A percentile compares a stretch with the other conserved stretches of the same genome.
These are phyloP conservation scores for Cercospora sojina DNA, from an alignment of 2,329 filamentous ascomycete genomes.

Conservation along the genomic window DNA sequence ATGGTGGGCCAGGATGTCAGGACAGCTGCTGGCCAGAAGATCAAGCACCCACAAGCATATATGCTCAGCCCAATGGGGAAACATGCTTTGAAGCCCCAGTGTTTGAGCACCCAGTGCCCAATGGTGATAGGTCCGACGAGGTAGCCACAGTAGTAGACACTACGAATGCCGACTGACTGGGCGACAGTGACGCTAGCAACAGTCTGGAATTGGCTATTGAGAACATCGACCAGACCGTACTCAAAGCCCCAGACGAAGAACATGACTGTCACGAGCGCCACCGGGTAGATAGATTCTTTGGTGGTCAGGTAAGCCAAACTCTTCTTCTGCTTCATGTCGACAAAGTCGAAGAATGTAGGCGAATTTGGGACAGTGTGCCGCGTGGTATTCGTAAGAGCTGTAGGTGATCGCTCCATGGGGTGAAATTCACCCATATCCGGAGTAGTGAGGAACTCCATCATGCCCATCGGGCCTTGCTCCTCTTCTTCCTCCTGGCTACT, in stretches of 20 bases:
- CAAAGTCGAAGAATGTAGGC: conserved; percentile 70
- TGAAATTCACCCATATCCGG: conserved; percentile 43
- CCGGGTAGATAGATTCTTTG: conserved; percentile 67
- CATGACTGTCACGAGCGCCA: conserved; percentile 71
- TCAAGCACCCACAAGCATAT: conserved; percentile 61
- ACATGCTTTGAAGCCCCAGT: conserved; percentile 62
- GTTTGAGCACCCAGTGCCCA: conserved; percentile 57
- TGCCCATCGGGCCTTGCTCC: conserved; percentile 38
- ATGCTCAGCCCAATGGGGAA: conserved; percentile 61
- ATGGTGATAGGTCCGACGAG: conserved; percentile 68
- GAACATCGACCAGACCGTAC: conserved; percentile 78
- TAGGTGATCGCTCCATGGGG: conserved; percentile 40
- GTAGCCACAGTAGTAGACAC: conserved; percentile 70
- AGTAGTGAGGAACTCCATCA: conserved; percentile 56
- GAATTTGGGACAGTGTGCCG: conserved; percentile 37
- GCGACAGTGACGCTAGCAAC: conserved; percentile 61
- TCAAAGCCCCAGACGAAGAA: conserved; percentile 91
- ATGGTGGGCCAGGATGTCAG: conserved; percentile 61
- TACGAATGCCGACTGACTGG: conserved; percentile 66
- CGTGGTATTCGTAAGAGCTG: conserved; percentile 43
- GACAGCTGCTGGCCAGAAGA: conserved; percentile 66
- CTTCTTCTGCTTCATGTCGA: conserved; percentile 67
- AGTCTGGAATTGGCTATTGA: conserved; percentile 69
- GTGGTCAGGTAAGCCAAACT: conserved; percentile 66
- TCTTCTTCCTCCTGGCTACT: conserved; percentile 13